Evolutionary conservation across 2,329 filamentous ascomycete species (phyloP).

Genomic region (Aspergillus sp.): DNA sequence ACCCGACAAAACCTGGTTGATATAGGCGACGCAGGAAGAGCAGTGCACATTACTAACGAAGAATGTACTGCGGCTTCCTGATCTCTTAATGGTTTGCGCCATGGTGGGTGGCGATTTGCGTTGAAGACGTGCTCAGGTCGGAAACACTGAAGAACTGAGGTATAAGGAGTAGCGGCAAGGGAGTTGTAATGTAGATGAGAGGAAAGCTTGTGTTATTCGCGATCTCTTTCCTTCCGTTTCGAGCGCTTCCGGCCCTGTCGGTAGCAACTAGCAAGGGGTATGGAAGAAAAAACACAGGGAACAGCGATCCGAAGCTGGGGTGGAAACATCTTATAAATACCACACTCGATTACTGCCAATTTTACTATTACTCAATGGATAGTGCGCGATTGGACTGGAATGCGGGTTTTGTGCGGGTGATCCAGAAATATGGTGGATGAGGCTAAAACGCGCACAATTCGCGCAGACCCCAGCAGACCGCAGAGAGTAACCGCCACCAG

Average conservation of each 20-base stretch:
- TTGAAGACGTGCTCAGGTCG: neutral
- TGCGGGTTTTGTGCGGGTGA: constrained; percentile 35
- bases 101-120: constrained; percentile 15
- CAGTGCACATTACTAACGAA: constrained; percentile 52
- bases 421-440: constrained; percentile 1
- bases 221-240: neutral
- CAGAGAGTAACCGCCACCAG: neutral
- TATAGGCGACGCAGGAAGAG: constrained; percentile 48
- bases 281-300: neutral
- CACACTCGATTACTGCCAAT: neutral
- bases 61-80: constrained; percentile 30
- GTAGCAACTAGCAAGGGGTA: neutral
- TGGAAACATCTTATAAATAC: neutral
- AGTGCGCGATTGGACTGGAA: constrained; percentile 11
- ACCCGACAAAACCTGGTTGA: constrained; percentile 43
- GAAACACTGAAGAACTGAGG: neutral
- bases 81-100: constrained; percentile 13
- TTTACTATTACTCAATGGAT: constrained; percentile 6
- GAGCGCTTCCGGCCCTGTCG: neutral
- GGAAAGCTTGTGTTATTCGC: neutral
- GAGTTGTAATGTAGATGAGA: neutral
- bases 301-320: neutral
- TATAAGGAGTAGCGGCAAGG: too few relatives aligned
- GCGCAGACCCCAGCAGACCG: constrained; percentile 17
- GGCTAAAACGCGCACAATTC: constrained; percentile 36